A percentile compares a stretch with the other conserved stretches of the same genome.
phyloP scores from a whole-genome alignment of 2,329 filamentous ascomycete species.

The Nemania abortiva region DNA sequence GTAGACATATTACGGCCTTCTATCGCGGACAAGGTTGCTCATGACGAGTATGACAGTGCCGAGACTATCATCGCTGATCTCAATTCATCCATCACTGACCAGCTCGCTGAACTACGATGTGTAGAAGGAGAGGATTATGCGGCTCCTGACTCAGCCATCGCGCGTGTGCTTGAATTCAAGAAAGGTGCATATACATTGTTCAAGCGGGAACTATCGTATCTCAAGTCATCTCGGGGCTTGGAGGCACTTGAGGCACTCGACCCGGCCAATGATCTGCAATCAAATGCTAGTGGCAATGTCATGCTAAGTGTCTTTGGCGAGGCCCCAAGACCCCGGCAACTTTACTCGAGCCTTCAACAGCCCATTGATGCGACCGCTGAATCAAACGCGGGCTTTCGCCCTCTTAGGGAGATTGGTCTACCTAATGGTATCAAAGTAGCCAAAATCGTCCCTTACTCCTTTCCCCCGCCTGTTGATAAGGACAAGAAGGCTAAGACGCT shows the following conservation, averaged over 20 bases:
- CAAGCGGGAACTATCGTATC: constrained; percentile 69
- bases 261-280: constrained; percentile 55
- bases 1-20: constrained; percentile 56
- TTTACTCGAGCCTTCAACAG: constrained; percentile 87
- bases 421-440: constrained; percentile 81
- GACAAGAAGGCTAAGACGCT: constrained; percentile 70
- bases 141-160: constrained; percentile 54
- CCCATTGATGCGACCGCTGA: constrained; percentile 51
- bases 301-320: constrained; percentile 84
- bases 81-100: constrained; percentile 60
- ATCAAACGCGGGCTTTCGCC: constrained; percentile 50
- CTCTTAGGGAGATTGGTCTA: constrained; percentile 73
- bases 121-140: constrained; percentile 42
- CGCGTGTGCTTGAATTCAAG: constrained; percentile 68
- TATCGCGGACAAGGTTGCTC: constrained; percentile 66
- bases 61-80: constrained; percentile 74
- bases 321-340: constrained; percentile 77
- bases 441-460: constrained; percentile 67
- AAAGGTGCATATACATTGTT: constrained; percentile 72
- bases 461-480: constrained; percentile 59
- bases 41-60: constrained; percentile 68
- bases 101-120: constrained; percentile 59
- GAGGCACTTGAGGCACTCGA: constrained; percentile 54
- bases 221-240: constrained; percentile 54
- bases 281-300: constrained; percentile 61